Evolutionary conservation across 768 basidiomycete genomes (phyloP).

Genomic region (Xerocomus brunneocitrinus): DNA sequence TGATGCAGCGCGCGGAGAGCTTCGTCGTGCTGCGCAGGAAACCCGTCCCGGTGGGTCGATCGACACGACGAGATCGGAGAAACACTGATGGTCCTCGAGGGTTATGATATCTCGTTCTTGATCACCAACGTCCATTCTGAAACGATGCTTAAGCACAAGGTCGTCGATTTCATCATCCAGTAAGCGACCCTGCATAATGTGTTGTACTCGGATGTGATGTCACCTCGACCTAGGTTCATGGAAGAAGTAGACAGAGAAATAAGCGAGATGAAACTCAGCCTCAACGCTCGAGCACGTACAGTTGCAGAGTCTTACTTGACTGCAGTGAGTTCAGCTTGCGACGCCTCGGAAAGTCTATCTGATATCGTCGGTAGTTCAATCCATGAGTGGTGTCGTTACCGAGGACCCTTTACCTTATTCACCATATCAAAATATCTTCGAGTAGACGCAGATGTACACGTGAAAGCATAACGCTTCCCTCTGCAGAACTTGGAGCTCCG

Average conservation of each 20-base stretch:
- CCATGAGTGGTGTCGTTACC: conserved; percentile 14
- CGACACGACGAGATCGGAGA: conserved; percentile 10
- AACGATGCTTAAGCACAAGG: conserved; percentile 99
- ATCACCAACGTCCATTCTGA: conserved; percentile 97
- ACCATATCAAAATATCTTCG: conserved; percentile 9
- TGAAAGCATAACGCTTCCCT: conserved; percentile 8
- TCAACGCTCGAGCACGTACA: conserved; percentile 94
- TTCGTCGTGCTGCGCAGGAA: conserved; percentile 95
- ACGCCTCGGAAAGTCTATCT: neutral
- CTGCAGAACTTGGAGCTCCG: conserved; percentile 3
- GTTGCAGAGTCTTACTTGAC: conserved; percentile 95
- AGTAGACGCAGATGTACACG: conserved; percentile 18
- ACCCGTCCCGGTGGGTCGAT: conserved; percentile 69
- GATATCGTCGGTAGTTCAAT: conserved; percentile 20
- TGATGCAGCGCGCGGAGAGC: conserved; percentile 98
- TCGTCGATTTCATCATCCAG: conserved; percentile 99
- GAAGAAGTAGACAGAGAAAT: conserved; percentile 99
- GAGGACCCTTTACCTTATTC: conserved; percentile 10
- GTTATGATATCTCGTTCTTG: conserved; percentile 97
- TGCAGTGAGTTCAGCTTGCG: conserved; percentile 53
- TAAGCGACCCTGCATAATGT: conserved; percentile 36
- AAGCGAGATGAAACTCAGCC: conserved; percentile 96
- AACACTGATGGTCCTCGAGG: conserved; percentile 44
- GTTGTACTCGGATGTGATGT: neutral
- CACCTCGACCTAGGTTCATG: conserved; percentile 67